A percentile compares a stretch with the other conserved stretches of the same genome.
Evolutionary conservation across 2,329 filamentous ascomycete genomes (phyloP).

Genomic region (Hirsutella rhossiliensis): DNA sequence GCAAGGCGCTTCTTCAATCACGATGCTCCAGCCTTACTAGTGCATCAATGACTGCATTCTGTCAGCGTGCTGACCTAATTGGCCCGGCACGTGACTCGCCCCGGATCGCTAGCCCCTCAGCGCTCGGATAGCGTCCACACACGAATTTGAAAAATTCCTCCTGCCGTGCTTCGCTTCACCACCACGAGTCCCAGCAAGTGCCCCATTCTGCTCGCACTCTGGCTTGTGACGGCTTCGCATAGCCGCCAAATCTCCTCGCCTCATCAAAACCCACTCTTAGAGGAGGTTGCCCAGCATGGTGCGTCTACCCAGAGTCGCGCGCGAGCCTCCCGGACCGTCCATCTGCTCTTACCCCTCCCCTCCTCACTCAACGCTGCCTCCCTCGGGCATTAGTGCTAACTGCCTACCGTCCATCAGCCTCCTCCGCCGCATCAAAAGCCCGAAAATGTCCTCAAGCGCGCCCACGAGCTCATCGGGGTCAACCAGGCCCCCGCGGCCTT

Average conservation of each 20-base stretch:
- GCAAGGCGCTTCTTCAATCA: too few species aligned
- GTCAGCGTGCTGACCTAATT: slow-evolving; percentile 16
- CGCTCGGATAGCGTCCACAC: slow-evolving; percentile 31
- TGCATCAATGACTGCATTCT: too few species aligned
- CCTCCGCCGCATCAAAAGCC: slow-evolving; percentile 95
- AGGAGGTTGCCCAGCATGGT: slow-evolving; percentile 42
- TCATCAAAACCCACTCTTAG: slow-evolving; percentile 25
- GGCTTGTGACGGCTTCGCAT: slow-evolving; percentile 26
- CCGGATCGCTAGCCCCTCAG: slow-evolving; percentile 23
- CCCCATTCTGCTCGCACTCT: slow-evolving; percentile 19
- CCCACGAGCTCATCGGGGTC: slow-evolving; percentile 97
- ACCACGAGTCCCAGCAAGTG: slow-evolving; percentile 26
- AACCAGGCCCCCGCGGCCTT: slow-evolving; percentile 86
- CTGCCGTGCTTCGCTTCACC: slow-evolving; percentile 21
- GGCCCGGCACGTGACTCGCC: slow-evolving; percentile 18
- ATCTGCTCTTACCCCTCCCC: slow-evolving; percentile 12
- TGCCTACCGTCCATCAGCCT: slow-evolving; percentile 44
- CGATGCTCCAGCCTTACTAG: too few species aligned
- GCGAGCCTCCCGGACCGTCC: neutral
- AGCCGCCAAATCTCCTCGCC: slow-evolving; percentile 23
- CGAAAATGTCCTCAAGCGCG: slow-evolving; percentile 98
- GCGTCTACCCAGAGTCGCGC: slow-evolving; percentile 12
- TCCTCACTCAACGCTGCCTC: slow-evolving; percentile 6
- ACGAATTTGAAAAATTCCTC: slow-evolving; percentile 33
- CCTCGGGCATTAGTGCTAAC: slow-evolving; percentile 13